Conservation (phyloP, 176 grass and related monocot species). For the Dactylis glomerata region DNA sequence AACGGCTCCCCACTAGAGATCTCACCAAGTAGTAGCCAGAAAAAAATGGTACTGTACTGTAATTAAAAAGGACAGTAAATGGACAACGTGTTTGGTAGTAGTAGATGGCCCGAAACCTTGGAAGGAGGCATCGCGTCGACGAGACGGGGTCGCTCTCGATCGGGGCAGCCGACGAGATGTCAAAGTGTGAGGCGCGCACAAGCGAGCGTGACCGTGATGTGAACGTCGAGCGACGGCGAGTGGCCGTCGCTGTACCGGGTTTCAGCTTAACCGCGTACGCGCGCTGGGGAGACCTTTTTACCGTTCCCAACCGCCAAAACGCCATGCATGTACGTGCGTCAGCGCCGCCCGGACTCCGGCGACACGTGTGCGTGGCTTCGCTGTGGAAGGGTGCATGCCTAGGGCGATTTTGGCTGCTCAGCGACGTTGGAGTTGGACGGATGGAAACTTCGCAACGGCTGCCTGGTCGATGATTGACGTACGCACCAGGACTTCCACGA, state of each 20-base stretch:
- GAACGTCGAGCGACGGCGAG: background rate
- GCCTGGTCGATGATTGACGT: too few species aligned
- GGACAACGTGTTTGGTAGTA: background rate
- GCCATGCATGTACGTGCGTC: background rate
- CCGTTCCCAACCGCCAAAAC: background rate
- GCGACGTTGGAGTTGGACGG: too few species aligned
- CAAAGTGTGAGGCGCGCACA: background rate
- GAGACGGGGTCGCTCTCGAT: slow-evolving; percentile 10
- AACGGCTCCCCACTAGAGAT: background rate
- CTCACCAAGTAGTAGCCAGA: background rate
- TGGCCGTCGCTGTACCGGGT: background rate
- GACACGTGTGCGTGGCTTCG: background rate
- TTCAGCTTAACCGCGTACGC: too few species aligned
- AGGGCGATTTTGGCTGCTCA: too few species aligned
- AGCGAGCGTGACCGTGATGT: background rate
- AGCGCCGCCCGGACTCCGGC: background rate
- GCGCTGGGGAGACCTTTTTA: background rate
- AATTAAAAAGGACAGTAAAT: too few species aligned
- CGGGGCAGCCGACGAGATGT: background rate
- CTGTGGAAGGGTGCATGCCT: background rate
- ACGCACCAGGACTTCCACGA: too few species aligned
- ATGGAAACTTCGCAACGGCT: too few species aligned
- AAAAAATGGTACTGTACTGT: too few species aligned
- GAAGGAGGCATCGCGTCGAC: background rate
- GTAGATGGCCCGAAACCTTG: background rate